These are phyloP conservation scores for Apium graveolens DNA, from an alignment of 129 eudicot genomes.

Conservation along the genomic window DNA sequence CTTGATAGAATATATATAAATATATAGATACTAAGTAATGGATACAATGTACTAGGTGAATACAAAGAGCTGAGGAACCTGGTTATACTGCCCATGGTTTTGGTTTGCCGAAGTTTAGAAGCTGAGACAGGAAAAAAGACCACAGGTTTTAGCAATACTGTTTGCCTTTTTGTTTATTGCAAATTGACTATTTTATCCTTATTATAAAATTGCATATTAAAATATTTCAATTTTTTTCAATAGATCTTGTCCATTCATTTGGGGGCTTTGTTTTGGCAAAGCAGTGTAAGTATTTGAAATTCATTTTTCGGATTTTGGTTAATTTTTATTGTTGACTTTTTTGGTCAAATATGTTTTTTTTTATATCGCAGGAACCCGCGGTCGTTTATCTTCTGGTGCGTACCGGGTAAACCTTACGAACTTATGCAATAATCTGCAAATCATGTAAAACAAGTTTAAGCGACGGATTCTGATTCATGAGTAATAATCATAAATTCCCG, in stretches of 20 bases:
- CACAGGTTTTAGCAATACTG: background rate
- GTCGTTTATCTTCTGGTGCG: no score
- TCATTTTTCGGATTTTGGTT: no score
- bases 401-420: no score
- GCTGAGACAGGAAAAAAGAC: background rate
- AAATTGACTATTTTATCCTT: background rate
- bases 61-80: constrained; percentile 28
- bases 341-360: no score
- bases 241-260: background rate
- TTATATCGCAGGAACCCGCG: no score
- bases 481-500: no score
- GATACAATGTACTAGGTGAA: background rate
- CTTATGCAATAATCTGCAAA: no score
- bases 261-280: background rate
- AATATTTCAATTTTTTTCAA: background rate
- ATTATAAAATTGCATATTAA: background rate
- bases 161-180: background rate
- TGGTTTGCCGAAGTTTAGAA: constrained; percentile 3
- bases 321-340: no score
- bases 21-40: background rate
- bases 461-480: no score
- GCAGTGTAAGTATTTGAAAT: no score
- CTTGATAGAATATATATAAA: background rate
- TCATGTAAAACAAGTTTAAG: no score
- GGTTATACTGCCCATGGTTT: constrained; percentile 72